A percentile compares a stretch with the other conserved stretches of the same genome.
Conservation (phyloP, 257 asterid species). For the Paraleonurus japonicus region DNA sequence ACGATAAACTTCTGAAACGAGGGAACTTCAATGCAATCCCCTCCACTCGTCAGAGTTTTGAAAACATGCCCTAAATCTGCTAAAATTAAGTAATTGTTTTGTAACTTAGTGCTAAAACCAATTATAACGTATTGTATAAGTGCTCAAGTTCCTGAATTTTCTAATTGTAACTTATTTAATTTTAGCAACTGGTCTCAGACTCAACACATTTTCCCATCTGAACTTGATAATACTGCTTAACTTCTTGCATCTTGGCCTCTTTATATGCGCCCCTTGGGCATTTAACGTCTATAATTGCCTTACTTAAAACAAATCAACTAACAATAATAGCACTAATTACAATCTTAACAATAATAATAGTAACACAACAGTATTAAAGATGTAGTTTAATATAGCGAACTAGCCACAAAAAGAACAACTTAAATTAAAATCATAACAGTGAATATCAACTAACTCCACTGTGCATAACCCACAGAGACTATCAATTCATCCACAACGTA, state of each 20-base stretch:
- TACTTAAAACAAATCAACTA: not conserved
- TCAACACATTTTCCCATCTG: not conserved
- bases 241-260: not conserved
- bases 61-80: not conserved
- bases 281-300: not conserved
- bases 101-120: not conserved
- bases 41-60: not conserved
- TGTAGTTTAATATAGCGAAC: not conserved
- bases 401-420: not conserved
- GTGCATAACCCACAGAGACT: not conserved
- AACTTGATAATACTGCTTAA: not conserved
- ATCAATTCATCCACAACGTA: not conserved
- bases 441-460: constrained; percentile 12
- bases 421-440: not conserved
- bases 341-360: not conserved
- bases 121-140: not conserved
- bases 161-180: not conserved
- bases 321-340: too few relatives aligned
- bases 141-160: not conserved
- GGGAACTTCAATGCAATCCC: not conserved
- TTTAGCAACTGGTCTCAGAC: not conserved
- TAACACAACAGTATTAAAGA: not conserved
- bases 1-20: not conserved
- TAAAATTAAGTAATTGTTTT: not conserved
- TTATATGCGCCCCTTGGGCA: not conserved